A percentile compares a stretch with the other conserved stretches of the same genome.
Conservation (phyloP, 371 early-diverging fungal species). For the Mucor mucedo region DNA sequence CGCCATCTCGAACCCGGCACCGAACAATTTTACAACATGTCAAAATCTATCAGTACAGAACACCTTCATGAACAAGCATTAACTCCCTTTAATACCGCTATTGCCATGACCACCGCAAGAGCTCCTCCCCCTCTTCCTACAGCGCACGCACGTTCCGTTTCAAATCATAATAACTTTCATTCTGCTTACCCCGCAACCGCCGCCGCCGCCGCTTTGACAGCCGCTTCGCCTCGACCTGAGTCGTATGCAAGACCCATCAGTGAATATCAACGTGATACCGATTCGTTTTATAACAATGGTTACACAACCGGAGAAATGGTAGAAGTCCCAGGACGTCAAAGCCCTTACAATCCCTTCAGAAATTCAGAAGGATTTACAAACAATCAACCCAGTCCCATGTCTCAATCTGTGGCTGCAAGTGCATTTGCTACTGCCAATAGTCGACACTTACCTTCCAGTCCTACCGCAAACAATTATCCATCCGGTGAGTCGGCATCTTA, state of each 20-base stretch:
- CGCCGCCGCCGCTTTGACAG: not conserved
- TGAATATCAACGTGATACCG: slow-evolving; percentile 22
- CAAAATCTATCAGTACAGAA: slow-evolving; percentile 25
- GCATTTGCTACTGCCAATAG: not conserved
- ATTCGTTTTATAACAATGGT: not conserved
- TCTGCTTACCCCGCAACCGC: not conserved
- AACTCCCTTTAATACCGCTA: slow-evolving; percentile 9
- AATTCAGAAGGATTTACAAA: slow-evolving; percentile 17
- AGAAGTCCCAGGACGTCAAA: slow-evolving; percentile 17
- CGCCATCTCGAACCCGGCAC: slow-evolving; percentile 17
- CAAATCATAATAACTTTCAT: not conserved
- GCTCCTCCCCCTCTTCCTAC: slow-evolving; percentile 15
- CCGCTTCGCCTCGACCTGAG: slow-evolving; percentile 31
- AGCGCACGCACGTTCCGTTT: not conserved
- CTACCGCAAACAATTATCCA: not conserved
- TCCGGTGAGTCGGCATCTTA: not conserved
- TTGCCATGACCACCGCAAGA: slow-evolving; percentile 11
- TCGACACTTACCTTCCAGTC: not conserved
- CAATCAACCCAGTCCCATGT: not conserved
- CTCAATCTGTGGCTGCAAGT: not conserved
- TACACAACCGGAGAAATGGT: slow-evolving; percentile 21
- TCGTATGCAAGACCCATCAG: slow-evolving; percentile 23
- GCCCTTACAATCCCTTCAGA: slow-evolving; percentile 45
- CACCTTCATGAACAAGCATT: slow-evolving; percentile 16
- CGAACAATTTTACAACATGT: slow-evolving; percentile 26